Percentiles rank a stretch among this genome's conserved stretches.
phyloP scores from a whole-genome alignment of 2,329 filamentous ascomycete genomes.

The Sphaceloma murrayae region DNA sequence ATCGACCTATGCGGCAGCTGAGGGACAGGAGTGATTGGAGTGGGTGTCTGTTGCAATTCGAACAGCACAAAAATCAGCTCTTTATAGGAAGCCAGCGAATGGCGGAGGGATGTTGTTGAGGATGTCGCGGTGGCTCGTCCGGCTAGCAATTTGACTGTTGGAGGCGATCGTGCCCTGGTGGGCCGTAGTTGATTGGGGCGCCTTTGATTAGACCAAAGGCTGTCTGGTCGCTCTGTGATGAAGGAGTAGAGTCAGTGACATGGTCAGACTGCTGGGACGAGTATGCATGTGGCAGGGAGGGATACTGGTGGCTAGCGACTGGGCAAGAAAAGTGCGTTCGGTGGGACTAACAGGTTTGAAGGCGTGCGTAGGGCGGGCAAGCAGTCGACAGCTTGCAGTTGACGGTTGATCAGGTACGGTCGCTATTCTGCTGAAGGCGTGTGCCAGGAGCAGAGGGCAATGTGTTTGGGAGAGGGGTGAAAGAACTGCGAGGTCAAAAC shows the following conservation, averaged over 20 bases:
- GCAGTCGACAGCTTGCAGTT: no score
- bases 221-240: constrained; percentile 17
- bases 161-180: constrained; percentile 33
- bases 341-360: no score
- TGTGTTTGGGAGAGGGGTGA: neutral
- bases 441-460: no score
- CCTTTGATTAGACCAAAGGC: constrained; percentile 35
- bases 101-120: constrained; percentile 43
- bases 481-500: constrained; percentile 1
- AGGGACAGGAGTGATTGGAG: constrained; percentile 52
- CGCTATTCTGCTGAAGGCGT: no score
- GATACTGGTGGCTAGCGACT: no score
- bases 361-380: no score
- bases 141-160: constrained; percentile 40
- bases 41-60: constrained; percentile 33
- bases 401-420: no score
- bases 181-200: constrained; percentile 35
- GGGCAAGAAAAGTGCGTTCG: no score
- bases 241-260: constrained; percentile 4
- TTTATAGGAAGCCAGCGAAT: constrained; percentile 29
- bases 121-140: constrained; percentile 38
- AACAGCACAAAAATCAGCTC: constrained; percentile 37
- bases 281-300: neutral
- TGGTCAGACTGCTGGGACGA: no score
- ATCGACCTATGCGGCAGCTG: constrained; percentile 99